Evolutionary conservation across 805 yeast genomes (phyloP).

Genomic region (Suhomyces sp.): DNA sequence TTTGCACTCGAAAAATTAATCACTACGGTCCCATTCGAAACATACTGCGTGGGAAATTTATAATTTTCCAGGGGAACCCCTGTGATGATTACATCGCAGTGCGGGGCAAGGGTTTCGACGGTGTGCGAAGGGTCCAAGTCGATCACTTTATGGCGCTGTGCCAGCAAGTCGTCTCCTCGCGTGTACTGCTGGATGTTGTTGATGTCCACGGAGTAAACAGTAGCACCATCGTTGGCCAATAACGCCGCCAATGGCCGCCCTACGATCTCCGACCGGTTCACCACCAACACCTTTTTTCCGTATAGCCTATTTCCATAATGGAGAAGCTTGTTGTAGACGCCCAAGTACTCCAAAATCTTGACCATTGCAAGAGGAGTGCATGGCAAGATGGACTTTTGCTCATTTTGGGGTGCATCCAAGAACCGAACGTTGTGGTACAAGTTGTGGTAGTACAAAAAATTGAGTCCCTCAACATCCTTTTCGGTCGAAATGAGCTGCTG

Average conservation of each 20-base stretch:
- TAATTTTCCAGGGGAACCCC: constrained; percentile 87
- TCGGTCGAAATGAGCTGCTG: constrained; percentile 90
- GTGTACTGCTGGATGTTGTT: constrained; percentile 88
- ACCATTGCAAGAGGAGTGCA: constrained; percentile 96
- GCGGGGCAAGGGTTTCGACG: constrained; percentile 62
- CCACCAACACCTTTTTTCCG: constrained; percentile 87
- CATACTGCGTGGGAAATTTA: constrained; percentile 79
- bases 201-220: constrained; percentile 87
- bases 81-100: constrained; percentile 89
- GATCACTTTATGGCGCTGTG: constrained; percentile 75
- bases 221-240: constrained; percentile 96
- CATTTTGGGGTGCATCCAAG: constrained; percentile 64
- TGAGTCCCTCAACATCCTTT: constrained; percentile 95
- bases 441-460: constrained; percentile 87
- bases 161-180: constrained; percentile 85
- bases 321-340: constrained; percentile 77
- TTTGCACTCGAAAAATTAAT: constrained; percentile 86
- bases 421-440: constrained; percentile 90
- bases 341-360: constrained; percentile 85
- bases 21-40: constrained; percentile 85
- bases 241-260: constrained; percentile 96
- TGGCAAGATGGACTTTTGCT: constrained; percentile 82
- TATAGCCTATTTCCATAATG: constrained; percentile 89
- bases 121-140: constrained; percentile 48
- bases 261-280: constrained; percentile 93